Evolutionary conservation across 2,329 filamentous ascomycete species (phyloP).

Genomic region (Pestalotiopsis sp.): DNA sequence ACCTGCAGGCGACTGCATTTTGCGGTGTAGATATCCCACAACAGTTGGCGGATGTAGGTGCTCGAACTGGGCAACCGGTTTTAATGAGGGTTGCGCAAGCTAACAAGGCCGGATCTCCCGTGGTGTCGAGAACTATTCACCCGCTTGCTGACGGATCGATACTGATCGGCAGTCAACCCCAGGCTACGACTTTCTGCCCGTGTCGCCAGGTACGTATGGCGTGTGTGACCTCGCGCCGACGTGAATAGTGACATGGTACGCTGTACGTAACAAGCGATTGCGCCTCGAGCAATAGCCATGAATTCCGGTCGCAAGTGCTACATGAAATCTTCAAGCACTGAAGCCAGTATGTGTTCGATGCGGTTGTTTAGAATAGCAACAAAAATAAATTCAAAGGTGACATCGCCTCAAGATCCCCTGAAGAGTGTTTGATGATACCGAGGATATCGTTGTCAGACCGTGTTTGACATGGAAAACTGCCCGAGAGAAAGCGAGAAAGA

Average conservation of each 20-base stretch:
- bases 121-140: not conserved
- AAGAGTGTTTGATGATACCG: not conserved
- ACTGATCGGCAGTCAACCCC: constrained; percentile 4
- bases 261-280: not conserved
- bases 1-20: not conserved
- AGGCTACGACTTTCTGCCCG: not conserved
- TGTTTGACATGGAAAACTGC: not conserved
- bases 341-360: not conserved
- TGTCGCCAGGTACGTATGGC: not conserved
- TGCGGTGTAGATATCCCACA: not conserved
- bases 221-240: no score
- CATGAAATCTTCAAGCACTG: not conserved
- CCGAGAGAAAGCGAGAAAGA: not conserved
- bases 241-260: no score
- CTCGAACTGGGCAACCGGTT: not conserved
- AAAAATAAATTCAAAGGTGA: not conserved
- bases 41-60: not conserved
- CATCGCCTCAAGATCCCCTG: not conserved
- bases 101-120: not conserved
- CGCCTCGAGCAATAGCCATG: not conserved
- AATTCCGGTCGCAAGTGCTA: not conserved
- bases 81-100: not conserved
- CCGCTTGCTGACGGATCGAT: not conserved
- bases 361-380: not conserved
- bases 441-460: constrained; percentile 5